Percentiles rank a stretch among this genome's conserved stretches.
Evolutionary conservation across 2,329 filamentous ascomycete species (phyloP).

Genomic region (Apiospora saccharicola): DNA sequence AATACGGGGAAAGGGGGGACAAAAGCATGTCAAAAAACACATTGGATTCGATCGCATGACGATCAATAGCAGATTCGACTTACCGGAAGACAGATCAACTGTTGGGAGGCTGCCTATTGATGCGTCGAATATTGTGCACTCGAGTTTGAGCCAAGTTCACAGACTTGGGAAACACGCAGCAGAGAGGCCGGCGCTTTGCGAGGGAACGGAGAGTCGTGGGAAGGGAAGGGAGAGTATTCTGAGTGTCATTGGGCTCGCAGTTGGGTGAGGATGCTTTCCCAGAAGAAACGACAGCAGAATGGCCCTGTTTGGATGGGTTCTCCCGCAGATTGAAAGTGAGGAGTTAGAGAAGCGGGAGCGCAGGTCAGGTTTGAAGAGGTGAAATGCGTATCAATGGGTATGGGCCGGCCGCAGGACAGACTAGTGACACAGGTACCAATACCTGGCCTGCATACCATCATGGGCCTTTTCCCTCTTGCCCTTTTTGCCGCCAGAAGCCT

Average conservation of each 20-base stretch:
- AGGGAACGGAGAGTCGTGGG: not conserved
- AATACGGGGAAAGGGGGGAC: slow-evolving; percentile 15
- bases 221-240: slow-evolving; percentile 1
- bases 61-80: slow-evolving; percentile 42
- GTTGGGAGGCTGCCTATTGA: slow-evolving; percentile 43
- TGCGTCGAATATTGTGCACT: slow-evolving; percentile 37
- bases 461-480: slow-evolving; percentile 21
- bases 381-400: slow-evolving; percentile 22
- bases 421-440: slow-evolving; percentile 21
- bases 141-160: slow-evolving; percentile 36
- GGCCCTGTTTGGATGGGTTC: slow-evolving; percentile 24
- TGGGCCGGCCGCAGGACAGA: slow-evolving; percentile 21
- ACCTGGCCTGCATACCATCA: slow-evolving; percentile 20
- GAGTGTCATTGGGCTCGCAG: slow-evolving; percentile 19
- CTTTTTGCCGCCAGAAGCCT: slow-evolving; percentile 18
- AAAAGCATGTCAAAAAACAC: slow-evolving; percentile 27
- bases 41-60: slow-evolving; percentile 46
- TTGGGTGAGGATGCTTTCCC: not conserved
- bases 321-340: slow-evolving; percentile 20
- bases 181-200: slow-evolving; percentile 12
- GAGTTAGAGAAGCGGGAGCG: slow-evolving; percentile 21
- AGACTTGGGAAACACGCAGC: slow-evolving; percentile 29
- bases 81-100: slow-evolving; percentile 45
- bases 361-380: slow-evolving; percentile 22
- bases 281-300: slow-evolving; percentile 22